A percentile compares a stretch with the other conserved stretches of the same genome.
phyloP scores from a whole-genome alignment of 495 filamentous ascomycete species.

The Tetracladium marchalianum region DNA sequence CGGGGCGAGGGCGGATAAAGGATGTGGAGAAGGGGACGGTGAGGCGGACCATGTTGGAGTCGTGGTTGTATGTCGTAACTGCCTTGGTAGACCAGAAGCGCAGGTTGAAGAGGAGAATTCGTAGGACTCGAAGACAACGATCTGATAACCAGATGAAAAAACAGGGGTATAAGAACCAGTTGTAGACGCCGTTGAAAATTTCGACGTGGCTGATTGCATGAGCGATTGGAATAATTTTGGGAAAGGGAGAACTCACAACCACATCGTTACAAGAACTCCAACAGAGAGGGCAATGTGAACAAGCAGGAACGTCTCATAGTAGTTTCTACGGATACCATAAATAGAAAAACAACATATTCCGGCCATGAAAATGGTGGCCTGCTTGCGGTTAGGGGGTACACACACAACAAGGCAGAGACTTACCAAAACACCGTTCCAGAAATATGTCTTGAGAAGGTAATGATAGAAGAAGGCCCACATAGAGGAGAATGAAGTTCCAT shows the following conservation, averaged over 20 bases:
- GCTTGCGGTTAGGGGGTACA: background rate
- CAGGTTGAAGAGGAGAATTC: conserved; percentile 39
- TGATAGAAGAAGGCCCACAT: background rate
- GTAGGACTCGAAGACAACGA: conserved; percentile 34
- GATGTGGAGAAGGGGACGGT: conserved; percentile 28
- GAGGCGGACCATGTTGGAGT: conserved; percentile 40
- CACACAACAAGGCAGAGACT: background rate
- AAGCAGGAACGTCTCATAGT: conserved; percentile 45
- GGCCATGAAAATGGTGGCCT: conserved; percentile 38
- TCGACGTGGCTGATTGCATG: conserved; percentile 31
- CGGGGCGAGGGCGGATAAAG: conserved; percentile 10
- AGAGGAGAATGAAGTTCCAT: background rate
- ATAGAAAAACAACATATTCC: conserved; percentile 35
- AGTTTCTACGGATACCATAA: conserved; percentile 33
- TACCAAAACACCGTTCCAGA: background rate
- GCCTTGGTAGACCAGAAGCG: conserved; percentile 24
- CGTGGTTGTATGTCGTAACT: conserved; percentile 30
- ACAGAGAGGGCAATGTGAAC: conserved; percentile 43
- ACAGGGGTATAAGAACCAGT: conserved; percentile 40
- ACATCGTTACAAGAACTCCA: conserved; percentile 38
- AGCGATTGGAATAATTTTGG: conserved; percentile 1
- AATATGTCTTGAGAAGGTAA: conserved; percentile 1
- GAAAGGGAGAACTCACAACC: conserved; percentile 31
- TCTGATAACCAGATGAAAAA: conserved; percentile 42
- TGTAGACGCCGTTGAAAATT: conserved; percentile 38